A percentile compares a stretch with the other conserved stretches of the same genome.
phyloP scores from a whole-genome alignment of 306 rosid genomes.

The Vicia sativa region DNA sequence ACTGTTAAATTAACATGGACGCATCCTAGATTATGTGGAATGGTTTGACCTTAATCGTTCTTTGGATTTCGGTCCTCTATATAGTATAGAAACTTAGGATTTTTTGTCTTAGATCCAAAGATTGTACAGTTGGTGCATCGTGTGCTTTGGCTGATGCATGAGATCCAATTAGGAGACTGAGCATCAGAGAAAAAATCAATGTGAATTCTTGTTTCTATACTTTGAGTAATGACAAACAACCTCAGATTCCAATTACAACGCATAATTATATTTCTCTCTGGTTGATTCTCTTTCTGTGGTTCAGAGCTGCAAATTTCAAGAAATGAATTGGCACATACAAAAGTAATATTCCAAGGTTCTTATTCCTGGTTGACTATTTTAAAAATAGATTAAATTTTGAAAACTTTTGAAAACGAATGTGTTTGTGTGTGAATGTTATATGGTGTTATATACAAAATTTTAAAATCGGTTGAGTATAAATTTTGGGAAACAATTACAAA shows the following conservation, averaged over 20 bases:
- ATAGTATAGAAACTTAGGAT: too few relatives aligned
- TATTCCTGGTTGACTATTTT: conserved; percentile 14
- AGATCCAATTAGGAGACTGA: neutral
- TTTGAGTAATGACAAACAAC: conserved; percentile 39
- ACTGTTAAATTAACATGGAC: conserved; percentile 11
- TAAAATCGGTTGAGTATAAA: too few relatives aligned
- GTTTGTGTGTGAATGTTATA: neutral
- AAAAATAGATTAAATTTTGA: conserved; percentile 28
- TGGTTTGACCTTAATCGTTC: neutral
- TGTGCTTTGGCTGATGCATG: neutral
- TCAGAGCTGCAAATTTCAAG: conserved; percentile 40
- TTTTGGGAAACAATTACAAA: too few relatives aligned
- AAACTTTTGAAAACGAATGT: conserved; percentile 26
- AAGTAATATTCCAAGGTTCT: conserved; percentile 41
- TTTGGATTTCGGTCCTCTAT: neutral
- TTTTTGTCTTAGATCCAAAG: too few relatives aligned
- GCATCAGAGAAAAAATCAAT: neutral
- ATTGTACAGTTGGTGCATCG: too few relatives aligned
- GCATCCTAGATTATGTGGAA: neutral
- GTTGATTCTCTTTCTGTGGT: conserved; percentile 38
- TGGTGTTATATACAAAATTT: neutral
- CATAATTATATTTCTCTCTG: neutral
- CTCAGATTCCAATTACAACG: conserved; percentile 37
- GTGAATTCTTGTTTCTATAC: neutral
- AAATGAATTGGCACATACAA: conserved; percentile 29